Evolutionary conservation across 345 rosid species (phyloP).

Genomic region (Murraya paniculata): DNA sequence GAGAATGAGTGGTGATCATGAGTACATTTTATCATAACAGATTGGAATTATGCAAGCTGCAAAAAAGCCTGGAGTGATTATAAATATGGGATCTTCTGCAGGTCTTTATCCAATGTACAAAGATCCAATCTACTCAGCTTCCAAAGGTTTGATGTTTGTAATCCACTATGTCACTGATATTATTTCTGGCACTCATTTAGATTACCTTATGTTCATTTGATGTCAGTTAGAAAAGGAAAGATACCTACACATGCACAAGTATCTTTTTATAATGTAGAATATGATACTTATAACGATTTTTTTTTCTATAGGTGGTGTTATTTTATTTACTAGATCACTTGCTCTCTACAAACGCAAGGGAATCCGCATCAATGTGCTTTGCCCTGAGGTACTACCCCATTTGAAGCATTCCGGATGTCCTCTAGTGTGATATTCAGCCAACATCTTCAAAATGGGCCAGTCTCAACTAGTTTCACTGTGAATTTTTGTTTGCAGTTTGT

Average conservation of each 20-base stretch:
- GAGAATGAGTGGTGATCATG: not conserved
- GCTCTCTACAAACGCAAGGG: conserved; percentile 52
- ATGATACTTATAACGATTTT: conserved; percentile 7
- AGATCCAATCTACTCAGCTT: conserved; percentile 71
- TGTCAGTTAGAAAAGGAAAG: not conserved
- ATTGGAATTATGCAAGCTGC: conserved; percentile 65
- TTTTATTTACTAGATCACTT: conserved; percentile 86
- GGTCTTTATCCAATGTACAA: conserved; percentile 70
- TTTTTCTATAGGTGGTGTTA: conserved; percentile 61
- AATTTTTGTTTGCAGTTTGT: conserved; percentile 67
- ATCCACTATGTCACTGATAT: conserved; percentile 4
- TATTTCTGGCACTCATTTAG: not conserved
- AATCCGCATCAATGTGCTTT: conserved; percentile 88
- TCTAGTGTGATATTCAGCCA: not conserved
- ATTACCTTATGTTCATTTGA: not conserved
- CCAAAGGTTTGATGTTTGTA: conserved; percentile 66
- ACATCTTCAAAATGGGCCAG: not conserved
- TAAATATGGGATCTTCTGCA: conserved; percentile 83
- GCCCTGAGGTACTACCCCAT: conserved; percentile 79
- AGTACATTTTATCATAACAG: conserved; percentile 38
- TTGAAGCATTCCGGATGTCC: conserved; percentile 7
- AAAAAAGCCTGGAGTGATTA: conserved; percentile 82
- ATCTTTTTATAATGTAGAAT: not conserved
- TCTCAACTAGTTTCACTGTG: not conserved
- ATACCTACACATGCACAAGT: not conserved